Base-by-base conservation (phyloP, 2,329 filamentous ascomycete genomes). In the Paraphaeosphaeria minitans region DNA sequence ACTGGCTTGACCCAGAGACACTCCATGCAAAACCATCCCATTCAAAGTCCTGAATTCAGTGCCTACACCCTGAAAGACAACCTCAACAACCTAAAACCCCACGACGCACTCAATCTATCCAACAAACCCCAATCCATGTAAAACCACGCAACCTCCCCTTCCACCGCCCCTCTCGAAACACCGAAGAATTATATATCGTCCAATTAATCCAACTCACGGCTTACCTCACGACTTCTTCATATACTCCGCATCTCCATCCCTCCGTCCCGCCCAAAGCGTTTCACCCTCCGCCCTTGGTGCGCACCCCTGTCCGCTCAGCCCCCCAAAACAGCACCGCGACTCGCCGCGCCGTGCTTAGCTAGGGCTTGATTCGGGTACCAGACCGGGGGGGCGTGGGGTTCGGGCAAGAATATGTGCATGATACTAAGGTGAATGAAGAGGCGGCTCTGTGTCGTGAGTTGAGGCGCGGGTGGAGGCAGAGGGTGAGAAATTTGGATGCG, bases 271-370 rank as follows among this genome's bases (percentile, higher is more conserved):
- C 43, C 12, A n/a, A 46, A 37, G 35, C 37, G 50, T 53, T 53
- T 53, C 50, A 53, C 24, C 22, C 37, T 53, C 50, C 50, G 50
- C 22, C 24, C 50, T 53, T 53, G 50, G 50, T 37, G n/a, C 14
- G 4, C 3, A 42, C 2, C 37, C 37, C 24, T 53, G 50, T 24
- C 21, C 24, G 50, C 50, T 37, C 43, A 53, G 50, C n/a, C 9
- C 1, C 24, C 27, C n/a, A 42, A 53, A 37, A 31, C 37, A 21
- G 14, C 37, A 21, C 24, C 33, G n/a, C 50, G 50, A 52, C 37
- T 42, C 37, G 37, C 19, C 16, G 21, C 21, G 24, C 13, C n/a
- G n/a, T 37, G 47, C 47, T 49, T 49, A n/a, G 27, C 19, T 5
- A 35, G 22, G 19, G 48, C 48, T 51, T 51, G 48, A 51, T 21